Percentiles rank a stretch among this genome's conserved stretches.
phyloP scores from a whole-genome alignment of 2,329 filamentous ascomycete species.

The Phaeosphaeria sp. region DNA sequence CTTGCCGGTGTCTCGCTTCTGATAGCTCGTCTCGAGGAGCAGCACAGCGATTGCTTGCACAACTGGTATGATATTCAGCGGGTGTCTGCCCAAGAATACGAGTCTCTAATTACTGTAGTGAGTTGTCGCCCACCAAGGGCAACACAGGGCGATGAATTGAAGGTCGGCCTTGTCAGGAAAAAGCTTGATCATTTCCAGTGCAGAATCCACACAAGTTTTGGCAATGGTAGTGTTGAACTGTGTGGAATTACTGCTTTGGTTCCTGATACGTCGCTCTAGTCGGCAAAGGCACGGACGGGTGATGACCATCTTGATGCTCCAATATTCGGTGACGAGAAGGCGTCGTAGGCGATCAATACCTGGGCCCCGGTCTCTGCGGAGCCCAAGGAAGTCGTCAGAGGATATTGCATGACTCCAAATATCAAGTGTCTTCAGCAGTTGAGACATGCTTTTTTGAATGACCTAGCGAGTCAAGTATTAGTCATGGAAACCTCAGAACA shows the following conservation, averaged over 20 bases:
- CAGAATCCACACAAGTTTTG: constrained; percentile 42
- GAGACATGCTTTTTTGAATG: constrained; percentile 40
- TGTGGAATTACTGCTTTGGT: constrained; percentile 33
- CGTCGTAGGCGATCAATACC: constrained; percentile 21
- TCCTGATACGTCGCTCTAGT: constrained; percentile 32
- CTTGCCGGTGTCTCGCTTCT: constrained; percentile 32
- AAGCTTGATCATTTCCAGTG: constrained; percentile 38
- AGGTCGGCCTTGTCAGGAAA: constrained; percentile 40
- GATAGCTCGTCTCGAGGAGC: constrained; percentile 46
- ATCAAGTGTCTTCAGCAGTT: constrained; percentile 39
- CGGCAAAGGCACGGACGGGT: constrained; percentile 49
- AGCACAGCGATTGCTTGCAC: constrained; percentile 49
- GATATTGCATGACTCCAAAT: constrained; percentile 38
- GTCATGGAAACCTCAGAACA: not conserved
- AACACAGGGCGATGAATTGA: constrained; percentile 34
- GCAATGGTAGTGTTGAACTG: constrained; percentile 43
- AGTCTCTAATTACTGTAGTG: constrained; percentile 35
- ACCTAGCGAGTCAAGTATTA: constrained; percentile 8
- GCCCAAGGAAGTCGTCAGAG: not conserved
- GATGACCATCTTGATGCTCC: constrained; percentile 45
- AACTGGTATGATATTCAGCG: constrained; percentile 15
- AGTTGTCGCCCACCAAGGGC: constrained; percentile 52
- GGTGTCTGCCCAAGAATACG: not conserved
- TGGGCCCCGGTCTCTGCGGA: not conserved
- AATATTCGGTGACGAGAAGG: constrained; percentile 37